Conservation (phyloP, 73 alveolate species). For the Stentor coeruleus region DNA sequence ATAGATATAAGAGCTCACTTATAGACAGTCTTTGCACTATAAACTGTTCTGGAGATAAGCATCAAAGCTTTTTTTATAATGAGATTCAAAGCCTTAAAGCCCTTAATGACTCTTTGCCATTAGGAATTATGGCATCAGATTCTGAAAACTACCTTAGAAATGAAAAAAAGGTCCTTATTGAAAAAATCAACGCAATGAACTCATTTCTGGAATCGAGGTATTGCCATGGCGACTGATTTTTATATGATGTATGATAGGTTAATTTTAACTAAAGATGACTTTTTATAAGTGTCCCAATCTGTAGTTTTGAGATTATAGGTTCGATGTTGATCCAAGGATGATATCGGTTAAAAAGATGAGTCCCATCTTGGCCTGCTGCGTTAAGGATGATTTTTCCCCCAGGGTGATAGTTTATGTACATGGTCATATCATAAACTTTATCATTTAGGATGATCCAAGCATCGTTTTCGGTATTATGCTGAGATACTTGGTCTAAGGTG, state of each 20-base stretch:
- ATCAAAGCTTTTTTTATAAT: not conserved
- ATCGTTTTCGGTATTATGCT: slow-evolving; percentile 65
- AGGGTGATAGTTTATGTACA: slow-evolving; percentile 82
- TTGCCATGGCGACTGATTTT: too few relatives aligned
- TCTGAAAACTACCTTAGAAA: not conserved
- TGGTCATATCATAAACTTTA: slow-evolving; percentile 83
- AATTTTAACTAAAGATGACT: too few relatives aligned
- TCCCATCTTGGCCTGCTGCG: slow-evolving; percentile 91
- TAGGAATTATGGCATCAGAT: not conserved
- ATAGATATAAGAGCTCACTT: not conserved
- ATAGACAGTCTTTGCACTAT: not conserved
- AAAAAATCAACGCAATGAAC: not conserved
- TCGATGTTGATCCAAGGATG: slow-evolving; percentile 91
- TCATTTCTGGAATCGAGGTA: too few relatives aligned
- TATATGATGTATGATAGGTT: too few relatives aligned
- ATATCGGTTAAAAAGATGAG: slow-evolving; percentile 66
- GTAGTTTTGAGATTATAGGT: slow-evolving; percentile 61
- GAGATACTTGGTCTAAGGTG: slow-evolving; percentile 65
- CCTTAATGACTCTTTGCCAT: slow-evolving; percentile 9
- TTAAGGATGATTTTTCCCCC: slow-evolving; percentile 84
- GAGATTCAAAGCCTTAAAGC: slow-evolving; percentile 4
- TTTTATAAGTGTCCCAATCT: slow-evolving; percentile 52
- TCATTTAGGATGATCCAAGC: slow-evolving; percentile 85
- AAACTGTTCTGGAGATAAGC: not conserved
- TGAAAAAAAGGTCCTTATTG: slow-evolving; percentile 11